A percentile compares a stretch with the other conserved stretches of the same genome.
Evolutionary conservation across 768 basidiomycete species (phyloP).

Genomic region (Tylopilus vinaceipallidus): DNA sequence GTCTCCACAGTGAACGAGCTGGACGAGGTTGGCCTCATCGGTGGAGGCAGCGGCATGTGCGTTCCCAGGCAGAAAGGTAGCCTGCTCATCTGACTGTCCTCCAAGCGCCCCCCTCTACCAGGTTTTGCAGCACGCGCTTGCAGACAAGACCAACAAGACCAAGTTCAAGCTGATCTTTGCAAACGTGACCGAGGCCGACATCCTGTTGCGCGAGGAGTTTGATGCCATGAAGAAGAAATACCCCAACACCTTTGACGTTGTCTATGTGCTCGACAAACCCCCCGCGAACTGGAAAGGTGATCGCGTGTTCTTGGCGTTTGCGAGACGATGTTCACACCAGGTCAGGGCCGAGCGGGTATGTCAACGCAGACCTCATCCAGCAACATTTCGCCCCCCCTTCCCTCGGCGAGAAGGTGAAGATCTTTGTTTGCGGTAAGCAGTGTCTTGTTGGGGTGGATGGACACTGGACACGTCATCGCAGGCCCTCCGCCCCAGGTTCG

Average conservation of each 20-base stretch:
- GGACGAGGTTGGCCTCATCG: slow-evolving; percentile 84
- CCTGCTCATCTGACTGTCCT: not conserved
- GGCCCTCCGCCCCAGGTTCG: slow-evolving; percentile 88
- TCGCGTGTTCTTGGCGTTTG: slow-evolving; percentile 12
- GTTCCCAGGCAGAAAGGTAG: slow-evolving; percentile 22
- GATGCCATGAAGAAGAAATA: slow-evolving; percentile 66
- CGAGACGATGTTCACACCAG: slow-evolving; percentile 3
- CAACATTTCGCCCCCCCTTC: slow-evolving; percentile 65
- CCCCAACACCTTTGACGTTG: slow-evolving; percentile 71
- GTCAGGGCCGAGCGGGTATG: slow-evolving; percentile 68
- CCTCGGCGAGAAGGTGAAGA: slow-evolving; percentile 75
- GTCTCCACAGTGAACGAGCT: slow-evolving; percentile 69
- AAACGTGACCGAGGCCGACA: slow-evolving; percentile 88
- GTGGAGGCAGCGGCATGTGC: slow-evolving; percentile 92
- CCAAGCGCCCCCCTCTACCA: slow-evolving; percentile 81
- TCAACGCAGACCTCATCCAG: slow-evolving; percentile 70
- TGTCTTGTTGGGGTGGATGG: not conserved
- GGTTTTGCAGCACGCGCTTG: slow-evolving; percentile 69
- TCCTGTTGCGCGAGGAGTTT: slow-evolving; percentile 79
- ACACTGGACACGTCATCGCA: slow-evolving; percentile 3
- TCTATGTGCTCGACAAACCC: slow-evolving; percentile 86
- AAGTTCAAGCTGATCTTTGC: slow-evolving; percentile 92
- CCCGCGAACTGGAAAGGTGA: slow-evolving; percentile 56
- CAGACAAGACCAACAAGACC: slow-evolving; percentile 81
- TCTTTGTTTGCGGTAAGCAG: slow-evolving; percentile 81